These are phyloP conservation scores for Naganishia albida DNA, from an alignment of 1,284 basidiomycete genomes.

Conservation along the genomic window DNA sequence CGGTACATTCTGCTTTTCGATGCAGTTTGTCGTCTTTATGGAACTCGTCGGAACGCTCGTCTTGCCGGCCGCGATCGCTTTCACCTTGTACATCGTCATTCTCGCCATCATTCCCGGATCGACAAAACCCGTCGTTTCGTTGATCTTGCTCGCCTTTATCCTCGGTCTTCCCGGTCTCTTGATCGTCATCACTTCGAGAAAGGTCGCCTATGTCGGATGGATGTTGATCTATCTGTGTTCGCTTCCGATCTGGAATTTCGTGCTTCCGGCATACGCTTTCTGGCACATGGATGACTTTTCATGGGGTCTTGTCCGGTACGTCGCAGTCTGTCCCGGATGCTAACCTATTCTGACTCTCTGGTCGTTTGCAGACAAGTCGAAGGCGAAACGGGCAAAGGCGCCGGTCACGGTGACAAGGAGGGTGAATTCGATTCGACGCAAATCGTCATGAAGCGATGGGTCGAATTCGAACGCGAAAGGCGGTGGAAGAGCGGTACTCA, in stretches of 20 bases:
- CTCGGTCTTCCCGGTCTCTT: conserved; percentile 93
- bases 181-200: conserved; percentile 91
- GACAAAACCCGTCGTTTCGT: conserved; percentile 82
- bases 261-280: conserved; percentile 90
- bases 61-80: conserved; percentile 93
- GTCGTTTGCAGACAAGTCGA: conserved; percentile 78
- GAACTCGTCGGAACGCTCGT: conserved; percentile 94
- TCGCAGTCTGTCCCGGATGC: no score
- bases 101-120: conserved; percentile 73
- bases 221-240: conserved; percentile 93
- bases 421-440: conserved; percentile 94
- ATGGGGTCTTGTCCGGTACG: conserved; percentile 73
- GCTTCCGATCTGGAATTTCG: conserved; percentile 92
- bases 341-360: background rate
- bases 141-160: conserved; percentile 87
- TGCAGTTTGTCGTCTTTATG: conserved; percentile 98
- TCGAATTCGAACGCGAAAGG: conserved; percentile 94
- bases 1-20: conserved; percentile 94
- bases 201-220: conserved; percentile 93
- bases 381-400: conserved; percentile 65
- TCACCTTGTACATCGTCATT: conserved; percentile 91
- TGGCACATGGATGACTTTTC: conserved; percentile 99
- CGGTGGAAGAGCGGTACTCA: conserved; percentile 85
- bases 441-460: conserved; percentile 99
- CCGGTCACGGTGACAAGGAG: conserved; percentile 79